Percentiles rank a stretch among this genome's conserved stretches.
phyloP scores from a whole-genome alignment of 2,329 filamentous ascomycete genomes.

The Westerdykella aurantiaca region DNA sequence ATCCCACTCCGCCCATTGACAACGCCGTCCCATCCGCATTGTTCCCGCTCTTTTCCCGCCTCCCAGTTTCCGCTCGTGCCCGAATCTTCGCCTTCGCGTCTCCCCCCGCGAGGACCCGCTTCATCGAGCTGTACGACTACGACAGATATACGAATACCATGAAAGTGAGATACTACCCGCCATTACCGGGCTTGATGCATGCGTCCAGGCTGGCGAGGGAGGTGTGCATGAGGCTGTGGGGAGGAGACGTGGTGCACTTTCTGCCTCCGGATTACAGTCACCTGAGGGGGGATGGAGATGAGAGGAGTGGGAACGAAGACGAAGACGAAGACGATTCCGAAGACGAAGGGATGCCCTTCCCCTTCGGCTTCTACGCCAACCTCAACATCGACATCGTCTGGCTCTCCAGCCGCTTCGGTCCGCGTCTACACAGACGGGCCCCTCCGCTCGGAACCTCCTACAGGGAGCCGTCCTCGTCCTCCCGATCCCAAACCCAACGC shows the following conservation, averaged over 20 bases:
- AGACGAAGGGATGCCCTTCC: no score
- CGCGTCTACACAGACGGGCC: background rate
- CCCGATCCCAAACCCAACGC: no score
- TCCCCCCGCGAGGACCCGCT: background rate
- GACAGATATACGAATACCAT: background rate
- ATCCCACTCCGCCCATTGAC: no score
- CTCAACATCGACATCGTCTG: background rate
- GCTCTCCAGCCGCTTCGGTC: background rate
- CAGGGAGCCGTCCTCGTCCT: no score
- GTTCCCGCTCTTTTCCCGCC: background rate
- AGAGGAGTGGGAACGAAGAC: no score
- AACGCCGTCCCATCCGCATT: no score
- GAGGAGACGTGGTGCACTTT: background rate
- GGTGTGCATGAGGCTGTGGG: background rate
- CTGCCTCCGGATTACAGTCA: background rate
- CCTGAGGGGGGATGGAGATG: no score
- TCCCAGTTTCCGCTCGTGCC: background rate
- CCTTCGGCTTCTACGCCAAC: background rate
- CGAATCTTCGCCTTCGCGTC: background rate
- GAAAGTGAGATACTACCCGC: background rate
- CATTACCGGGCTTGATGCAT: background rate
- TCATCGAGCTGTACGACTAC: slow-evolving; percentile 25
- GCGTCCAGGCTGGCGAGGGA: background rate
- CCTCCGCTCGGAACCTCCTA: no score
- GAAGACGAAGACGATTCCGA: no score